Percentiles rank a stretch among this genome's conserved stretches.
phyloP scores from a whole-genome alignment of 305 asterid species.

The Nicotiana rustica region DNA sequence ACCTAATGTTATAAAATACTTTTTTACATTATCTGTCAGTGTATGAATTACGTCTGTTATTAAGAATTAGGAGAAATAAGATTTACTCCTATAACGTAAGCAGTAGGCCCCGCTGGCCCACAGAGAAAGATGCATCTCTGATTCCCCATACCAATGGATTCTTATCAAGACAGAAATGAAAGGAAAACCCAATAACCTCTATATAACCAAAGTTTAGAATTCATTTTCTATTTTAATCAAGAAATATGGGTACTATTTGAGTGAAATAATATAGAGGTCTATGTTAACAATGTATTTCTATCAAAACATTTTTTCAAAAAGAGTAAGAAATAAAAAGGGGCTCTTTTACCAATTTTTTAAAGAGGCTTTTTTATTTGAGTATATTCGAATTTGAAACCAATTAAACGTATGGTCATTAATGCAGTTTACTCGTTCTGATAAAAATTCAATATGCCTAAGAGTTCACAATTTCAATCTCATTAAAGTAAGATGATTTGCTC shows the following conservation, averaged over 20 bases:
- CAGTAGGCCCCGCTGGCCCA: too few species aligned
- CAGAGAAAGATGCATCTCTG: background rate
- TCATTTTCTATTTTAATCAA: background rate
- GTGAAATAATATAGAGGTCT: background rate
- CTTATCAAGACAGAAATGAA: background rate
- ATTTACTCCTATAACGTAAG: too few species aligned
- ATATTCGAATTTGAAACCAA: too few species aligned
- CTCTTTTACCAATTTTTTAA: background rate
- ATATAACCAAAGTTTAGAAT: background rate
- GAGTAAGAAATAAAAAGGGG: background rate
- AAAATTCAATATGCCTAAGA: too few species aligned
- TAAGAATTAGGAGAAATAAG: too few species aligned
- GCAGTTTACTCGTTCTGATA: too few species aligned
- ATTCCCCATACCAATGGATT: constrained; percentile 7
- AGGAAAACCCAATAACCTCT: background rate
- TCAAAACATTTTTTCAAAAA: background rate
- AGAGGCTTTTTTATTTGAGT: background rate
- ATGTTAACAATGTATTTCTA: background rate
- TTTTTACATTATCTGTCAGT: too few species aligned
- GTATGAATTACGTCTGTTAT: too few species aligned
- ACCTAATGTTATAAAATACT: too few species aligned
- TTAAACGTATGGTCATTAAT: too few species aligned
- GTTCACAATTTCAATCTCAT: too few species aligned
- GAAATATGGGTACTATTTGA: background rate
- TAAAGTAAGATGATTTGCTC: too few species aligned